These are phyloP conservation scores for Rhodamnia argentea DNA, from an alignment of 345 rosid species.

Conservation along the genomic window DNA sequence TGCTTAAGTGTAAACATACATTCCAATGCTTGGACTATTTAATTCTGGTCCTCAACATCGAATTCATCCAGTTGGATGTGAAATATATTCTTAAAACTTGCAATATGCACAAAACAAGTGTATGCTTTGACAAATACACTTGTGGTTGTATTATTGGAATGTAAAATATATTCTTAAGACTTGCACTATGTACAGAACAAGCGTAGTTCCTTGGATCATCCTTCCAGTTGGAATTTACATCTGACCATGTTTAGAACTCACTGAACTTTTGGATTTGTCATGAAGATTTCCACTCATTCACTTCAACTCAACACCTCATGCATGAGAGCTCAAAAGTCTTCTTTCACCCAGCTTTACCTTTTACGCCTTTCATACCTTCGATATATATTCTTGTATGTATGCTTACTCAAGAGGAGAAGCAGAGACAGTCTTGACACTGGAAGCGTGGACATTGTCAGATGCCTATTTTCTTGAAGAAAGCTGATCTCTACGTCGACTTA, in stretches of 20 bases:
- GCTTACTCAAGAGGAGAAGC: background rate
- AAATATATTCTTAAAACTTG: background rate
- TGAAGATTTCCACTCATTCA: background rate
- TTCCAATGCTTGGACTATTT: background rate
- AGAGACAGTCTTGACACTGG: background rate
- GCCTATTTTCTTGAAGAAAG: background rate
- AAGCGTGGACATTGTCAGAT: background rate
- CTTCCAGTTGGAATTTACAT: background rate
- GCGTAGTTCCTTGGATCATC: background rate
- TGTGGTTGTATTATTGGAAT: background rate
- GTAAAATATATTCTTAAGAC: background rate
- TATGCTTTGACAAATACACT: background rate
- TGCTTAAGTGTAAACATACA: background rate
- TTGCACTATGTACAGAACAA: background rate
- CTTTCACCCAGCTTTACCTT: background rate
- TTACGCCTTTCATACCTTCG: background rate
- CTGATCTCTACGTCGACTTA: background rate
- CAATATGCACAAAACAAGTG: background rate
- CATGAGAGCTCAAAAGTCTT: background rate
- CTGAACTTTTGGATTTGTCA: background rate
- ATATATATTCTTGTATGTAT: background rate
- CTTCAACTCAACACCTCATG: background rate
- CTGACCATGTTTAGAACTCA: background rate
- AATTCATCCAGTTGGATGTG: background rate
- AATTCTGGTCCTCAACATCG: background rate